Base-by-base conservation (phyloP, 2,329 filamentous ascomycete genomes). In the Malbranchea zuffiana region DNA sequence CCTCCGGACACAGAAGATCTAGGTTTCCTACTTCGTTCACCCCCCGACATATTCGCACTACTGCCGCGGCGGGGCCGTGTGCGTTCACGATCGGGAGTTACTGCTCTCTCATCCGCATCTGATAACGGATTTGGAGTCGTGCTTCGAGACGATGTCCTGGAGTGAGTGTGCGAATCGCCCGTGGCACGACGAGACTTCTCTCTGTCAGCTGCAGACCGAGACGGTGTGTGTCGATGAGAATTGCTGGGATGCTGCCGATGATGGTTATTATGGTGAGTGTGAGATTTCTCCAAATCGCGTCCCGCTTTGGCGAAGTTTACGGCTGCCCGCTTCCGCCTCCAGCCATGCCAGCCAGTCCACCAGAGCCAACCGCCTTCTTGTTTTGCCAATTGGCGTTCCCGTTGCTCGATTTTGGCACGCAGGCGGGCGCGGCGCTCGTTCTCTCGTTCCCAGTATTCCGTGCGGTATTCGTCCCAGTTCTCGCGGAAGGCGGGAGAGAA, bases 381-480 rank as follows among this genome's bases (percentile, higher is more conserved):
- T 51, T 74, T 76, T 8, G 80, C 78, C 18, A 45, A 39, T 43
- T 80, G 75, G 12, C 72, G 69, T 49, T 87, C 78, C 20, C 74
- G 72, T 35, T 76, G 71, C 44, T 77, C 74, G 33, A 94, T 65
- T 53, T 82, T 82, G 28, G 70, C 63, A 15, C 84, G 72, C 16
- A 95, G 66, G 40, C 82, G 64, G 2, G 80, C 74, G 8, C 90
- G 77, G 2, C 88, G 78, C 57, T 93, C 85, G 54, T 98, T 98
- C 59, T 98, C 90, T 43, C 79, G 79, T 50, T 95, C 88, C 90
- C 90, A 98, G 61, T 95, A 98, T 43, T 95, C 87, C 21, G 80
- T 78, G 36, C 90, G 74, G 60, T 92, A 98, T 11, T 88, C 70
- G 54, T 98, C 90, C 90, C 90, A 98, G 47, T 94, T 93, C 57